These are phyloP conservation scores for Schwanniomyces vanrijiae DNA, from an alignment of 805 yeast species.

Conservation along the genomic window DNA sequence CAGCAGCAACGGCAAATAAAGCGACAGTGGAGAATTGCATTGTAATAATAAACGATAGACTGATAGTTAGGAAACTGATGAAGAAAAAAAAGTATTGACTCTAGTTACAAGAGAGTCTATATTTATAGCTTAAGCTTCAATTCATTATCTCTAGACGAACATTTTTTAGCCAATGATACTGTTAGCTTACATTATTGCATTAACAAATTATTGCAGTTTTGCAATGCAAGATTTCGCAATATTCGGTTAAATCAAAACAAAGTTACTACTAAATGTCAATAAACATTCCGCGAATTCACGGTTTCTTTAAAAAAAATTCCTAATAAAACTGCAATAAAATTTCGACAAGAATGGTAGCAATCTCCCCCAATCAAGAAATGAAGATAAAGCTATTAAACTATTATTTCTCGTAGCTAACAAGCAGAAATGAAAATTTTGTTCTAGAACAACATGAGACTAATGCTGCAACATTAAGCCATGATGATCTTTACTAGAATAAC, in stretches of 20 bases:
- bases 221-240: background rate
- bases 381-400: background rate
- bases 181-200: background rate
- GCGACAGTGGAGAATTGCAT: conserved; percentile 45
- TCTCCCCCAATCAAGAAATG: background rate
- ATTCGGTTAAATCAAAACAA: background rate
- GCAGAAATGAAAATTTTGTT: background rate
- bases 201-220: background rate
- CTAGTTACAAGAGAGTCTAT: background rate
- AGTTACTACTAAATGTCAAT: background rate
- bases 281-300: background rate
- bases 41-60: conserved; percentile 31
- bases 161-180: background rate
- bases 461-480: no score
- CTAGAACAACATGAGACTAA: no score
- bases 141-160: background rate
- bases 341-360: background rate
- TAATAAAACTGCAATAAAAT: background rate
- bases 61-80: conserved; percentile 24
- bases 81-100: background rate
- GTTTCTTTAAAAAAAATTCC: background rate
- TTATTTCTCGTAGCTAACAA: background rate
- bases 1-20: conserved; percentile 35
- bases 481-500: no score
- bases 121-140: background rate